Evolutionary conservation across 192 early-diverging fungal genomes (phyloP).

Genomic region (Gorgonomyces haynaldii): DNA sequence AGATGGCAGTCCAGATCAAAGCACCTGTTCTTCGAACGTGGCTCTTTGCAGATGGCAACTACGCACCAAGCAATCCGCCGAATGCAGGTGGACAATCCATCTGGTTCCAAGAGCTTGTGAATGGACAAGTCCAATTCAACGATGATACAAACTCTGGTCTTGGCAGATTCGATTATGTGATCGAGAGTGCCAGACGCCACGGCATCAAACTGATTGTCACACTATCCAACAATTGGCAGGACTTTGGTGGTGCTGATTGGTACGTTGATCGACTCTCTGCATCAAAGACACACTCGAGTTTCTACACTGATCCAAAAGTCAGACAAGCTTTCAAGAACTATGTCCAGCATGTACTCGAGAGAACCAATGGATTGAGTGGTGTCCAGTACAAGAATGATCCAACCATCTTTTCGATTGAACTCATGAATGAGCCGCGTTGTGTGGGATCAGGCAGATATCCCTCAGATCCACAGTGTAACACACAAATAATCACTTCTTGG

Average conservation of each 20-base stretch:
- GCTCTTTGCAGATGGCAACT: too few relatives aligned
- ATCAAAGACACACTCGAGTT: conserved; percentile 9
- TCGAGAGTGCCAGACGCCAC: conserved; percentile 6
- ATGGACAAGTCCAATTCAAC: background rate
- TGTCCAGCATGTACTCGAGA: conserved; percentile 12
- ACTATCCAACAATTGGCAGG: conserved; percentile 23
- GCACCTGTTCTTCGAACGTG: conserved; percentile 24
- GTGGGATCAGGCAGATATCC: background rate
- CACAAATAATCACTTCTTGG: conserved; percentile 19
- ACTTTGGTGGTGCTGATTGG: conserved; percentile 23
- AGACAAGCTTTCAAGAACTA: conserved; percentile 16
- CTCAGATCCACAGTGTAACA: too few relatives aligned
- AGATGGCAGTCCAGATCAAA: conserved; percentile 2
- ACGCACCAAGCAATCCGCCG: background rate
- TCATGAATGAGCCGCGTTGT: conserved; percentile 23
- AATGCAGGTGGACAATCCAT: conserved; percentile 14
- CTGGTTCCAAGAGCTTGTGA: background rate
- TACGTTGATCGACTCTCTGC: conserved; percentile 6
- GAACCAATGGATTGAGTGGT: conserved; percentile 20
- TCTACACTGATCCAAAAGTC: conserved; percentile 20
- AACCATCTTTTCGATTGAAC: conserved; percentile 18
- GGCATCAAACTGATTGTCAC: conserved; percentile 15
- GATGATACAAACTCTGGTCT: conserved; percentile 10
- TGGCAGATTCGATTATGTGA: conserved; percentile 17
- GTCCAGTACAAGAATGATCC: conserved; percentile 23